A percentile compares a stretch with the other conserved stretches of the same genome.
Conservation (phyloP, 768 basidiomycete species). For the Tulasnella sp. region DNA sequence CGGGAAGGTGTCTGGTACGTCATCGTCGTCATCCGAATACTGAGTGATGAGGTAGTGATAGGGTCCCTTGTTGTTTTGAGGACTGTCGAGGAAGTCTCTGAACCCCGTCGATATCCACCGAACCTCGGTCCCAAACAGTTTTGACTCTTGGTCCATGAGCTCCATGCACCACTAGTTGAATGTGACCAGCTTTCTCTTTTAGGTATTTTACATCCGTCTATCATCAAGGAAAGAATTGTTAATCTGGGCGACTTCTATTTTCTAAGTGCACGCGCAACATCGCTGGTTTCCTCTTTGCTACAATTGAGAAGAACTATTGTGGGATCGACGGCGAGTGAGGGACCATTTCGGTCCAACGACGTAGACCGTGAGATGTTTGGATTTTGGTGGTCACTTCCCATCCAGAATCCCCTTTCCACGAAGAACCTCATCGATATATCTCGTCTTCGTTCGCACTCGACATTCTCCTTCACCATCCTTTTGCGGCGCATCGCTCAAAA, state of each 20-base stretch:
- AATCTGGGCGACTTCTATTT: too few species aligned
- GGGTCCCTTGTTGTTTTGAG: neutral
- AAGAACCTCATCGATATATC: neutral
- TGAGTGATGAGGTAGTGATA: conserved; percentile 3
- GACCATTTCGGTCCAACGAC: neutral
- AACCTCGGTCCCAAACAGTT: neutral
- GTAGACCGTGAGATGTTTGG: neutral
- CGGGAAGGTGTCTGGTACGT: neutral
- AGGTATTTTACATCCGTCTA: neutral
- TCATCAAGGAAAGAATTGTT: neutral
- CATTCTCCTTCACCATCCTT: too few species aligned
- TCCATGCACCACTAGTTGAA: neutral
- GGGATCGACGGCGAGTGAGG: neutral
- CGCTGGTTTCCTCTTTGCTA: neutral
- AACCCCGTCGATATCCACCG: neutral
- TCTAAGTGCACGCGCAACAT: too few species aligned
- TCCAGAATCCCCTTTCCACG: conserved; percentile 1
- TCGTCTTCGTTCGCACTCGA: neutral
- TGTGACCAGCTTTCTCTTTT: neutral
- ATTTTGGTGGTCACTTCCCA: neutral
- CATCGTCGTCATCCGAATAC: neutral
- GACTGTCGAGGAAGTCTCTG: neutral
- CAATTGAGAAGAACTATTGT: neutral
- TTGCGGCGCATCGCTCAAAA: neutral
- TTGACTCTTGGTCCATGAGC: neutral